Evolutionary conservation across 352 stramenopile species (phyloP).

Genomic region (Thalassiosira exigua): DNA sequence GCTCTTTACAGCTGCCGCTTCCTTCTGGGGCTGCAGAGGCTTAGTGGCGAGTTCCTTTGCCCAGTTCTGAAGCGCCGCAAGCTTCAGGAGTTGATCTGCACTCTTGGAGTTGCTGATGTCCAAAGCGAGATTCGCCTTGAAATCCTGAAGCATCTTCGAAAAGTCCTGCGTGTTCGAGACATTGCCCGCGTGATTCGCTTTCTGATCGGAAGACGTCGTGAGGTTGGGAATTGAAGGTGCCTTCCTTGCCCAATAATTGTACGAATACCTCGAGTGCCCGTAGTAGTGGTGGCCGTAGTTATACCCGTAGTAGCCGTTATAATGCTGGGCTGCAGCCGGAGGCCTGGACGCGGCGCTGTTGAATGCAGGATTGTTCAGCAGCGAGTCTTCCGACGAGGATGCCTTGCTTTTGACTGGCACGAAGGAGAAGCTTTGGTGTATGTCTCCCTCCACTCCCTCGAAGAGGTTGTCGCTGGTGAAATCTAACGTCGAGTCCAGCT

Average conservation of each 20-base stretch:
- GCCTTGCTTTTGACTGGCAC: too few species aligned
- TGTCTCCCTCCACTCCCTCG: too few species aligned
- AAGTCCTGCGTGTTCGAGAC: slow-evolving; percentile 6
- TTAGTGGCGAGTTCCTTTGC: slow-evolving; percentile 12
- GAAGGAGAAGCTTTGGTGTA: too few species aligned
- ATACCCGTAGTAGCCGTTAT: too few species aligned
- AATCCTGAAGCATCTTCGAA: slow-evolving; percentile 10
- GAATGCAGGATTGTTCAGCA: too few species aligned
- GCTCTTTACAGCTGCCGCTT: neutral
- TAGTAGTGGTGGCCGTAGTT: too few species aligned
- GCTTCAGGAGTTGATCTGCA: slow-evolving; percentile 16
- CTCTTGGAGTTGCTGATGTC: slow-evolving; percentile 18
- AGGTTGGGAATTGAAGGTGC: slow-evolving; percentile 1
- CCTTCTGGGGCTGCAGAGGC: slow-evolving; percentile 18
- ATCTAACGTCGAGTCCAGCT: too few species aligned
- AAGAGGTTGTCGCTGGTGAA: too few species aligned
- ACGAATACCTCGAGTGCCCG: too few species aligned
- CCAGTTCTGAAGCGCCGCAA: slow-evolving; percentile 29
- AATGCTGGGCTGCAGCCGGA: too few species aligned
- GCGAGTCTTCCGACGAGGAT: too few species aligned
- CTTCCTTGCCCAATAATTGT: slow-evolving; percentile 1
- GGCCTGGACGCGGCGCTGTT: too few species aligned
- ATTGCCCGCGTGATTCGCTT: neutral
- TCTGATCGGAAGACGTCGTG: neutral
- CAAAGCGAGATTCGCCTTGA: slow-evolving; percentile 22